These are phyloP conservation scores for Macrophomina tecta DNA, from an alignment of 2,329 filamentous ascomycete genomes.

Conservation along the genomic window DNA sequence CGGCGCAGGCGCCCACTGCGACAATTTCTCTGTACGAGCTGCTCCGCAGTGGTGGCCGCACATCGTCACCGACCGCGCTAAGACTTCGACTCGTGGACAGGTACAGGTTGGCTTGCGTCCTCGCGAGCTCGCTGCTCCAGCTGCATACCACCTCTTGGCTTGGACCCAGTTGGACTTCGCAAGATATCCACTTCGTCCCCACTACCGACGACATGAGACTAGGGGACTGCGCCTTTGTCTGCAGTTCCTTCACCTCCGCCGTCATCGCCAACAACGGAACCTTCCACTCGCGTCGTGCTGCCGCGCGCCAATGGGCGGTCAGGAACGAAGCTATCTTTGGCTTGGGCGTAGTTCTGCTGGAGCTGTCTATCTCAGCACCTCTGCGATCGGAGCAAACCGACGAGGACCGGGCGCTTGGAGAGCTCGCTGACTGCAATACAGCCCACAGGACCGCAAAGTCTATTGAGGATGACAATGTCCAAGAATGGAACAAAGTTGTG, in stretches of 20 bases:
- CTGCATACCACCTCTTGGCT: constrained; percentile 8
- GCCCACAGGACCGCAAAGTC: background rate
- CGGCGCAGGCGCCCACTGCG: background rate
- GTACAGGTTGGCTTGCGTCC: background rate
- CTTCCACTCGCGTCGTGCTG: background rate
- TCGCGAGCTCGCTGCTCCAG: constrained; percentile 6
- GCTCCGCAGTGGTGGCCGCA: background rate
- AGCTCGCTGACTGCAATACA: background rate
- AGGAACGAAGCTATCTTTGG: constrained; percentile 15
- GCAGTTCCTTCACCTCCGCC: background rate
- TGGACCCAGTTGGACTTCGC: constrained; percentile 3
- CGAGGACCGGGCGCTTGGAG: background rate
- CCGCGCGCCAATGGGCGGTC: background rate
- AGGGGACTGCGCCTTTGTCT: constrained; percentile 13
- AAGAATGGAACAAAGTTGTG: background rate
- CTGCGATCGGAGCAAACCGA: constrained; percentile 2
- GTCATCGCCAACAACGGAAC: background rate
- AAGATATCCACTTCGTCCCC: background rate
- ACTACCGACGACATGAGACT: background rate
- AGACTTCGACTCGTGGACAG: constrained; percentile 11
- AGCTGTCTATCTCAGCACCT: constrained; percentile 1
- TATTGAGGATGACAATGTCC: background rate
- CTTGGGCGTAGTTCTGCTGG: constrained; percentile 3
- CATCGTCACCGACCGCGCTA: background rate
- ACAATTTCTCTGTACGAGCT: constrained; percentile 20